Evolutionary conservation across 108 stramenopile genomes (phyloP).

Genomic region (Cyclotella kingstonii): DNA sequence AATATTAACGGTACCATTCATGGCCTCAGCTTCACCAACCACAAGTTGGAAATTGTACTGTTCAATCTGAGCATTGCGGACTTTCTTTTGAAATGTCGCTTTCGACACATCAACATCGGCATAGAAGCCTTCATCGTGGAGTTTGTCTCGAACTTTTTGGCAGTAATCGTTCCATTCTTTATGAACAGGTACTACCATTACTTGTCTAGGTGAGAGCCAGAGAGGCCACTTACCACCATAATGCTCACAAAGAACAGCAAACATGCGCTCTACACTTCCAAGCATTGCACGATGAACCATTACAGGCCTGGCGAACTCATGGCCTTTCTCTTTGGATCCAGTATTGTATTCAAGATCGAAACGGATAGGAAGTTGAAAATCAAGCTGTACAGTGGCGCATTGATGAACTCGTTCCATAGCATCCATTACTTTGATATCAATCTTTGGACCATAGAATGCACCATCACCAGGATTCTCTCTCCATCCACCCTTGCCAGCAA

Average conservation of each 20-base stretch:
- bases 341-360: conserved; percentile 94
- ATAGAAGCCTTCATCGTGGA: conserved; percentile 92
- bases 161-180: conserved; percentile 83
- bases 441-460: conserved; percentile 99
- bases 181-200: conserved; percentile 95
- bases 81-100: conserved; percentile 98
- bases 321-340: conserved; percentile 77
- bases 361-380: conserved; percentile 99
- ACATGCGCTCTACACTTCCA: conserved; percentile 98
- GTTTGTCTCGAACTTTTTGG: conserved; percentile 69
- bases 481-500: conserved; percentile 95
- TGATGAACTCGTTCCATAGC: conserved; percentile 99
- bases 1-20: conserved; percentile 87
- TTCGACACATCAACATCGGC: conserved; percentile 92
- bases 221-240: conserved; percentile 99
- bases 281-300: conserved; percentile 99
- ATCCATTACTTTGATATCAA: conserved; percentile 99
- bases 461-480: conserved; percentile 97
- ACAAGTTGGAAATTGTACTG: conserved; percentile 99
- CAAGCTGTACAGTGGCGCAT: conserved; percentile 99
- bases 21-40: conserved; percentile 92
- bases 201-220: conserved; percentile 98
- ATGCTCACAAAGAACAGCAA: conserved; percentile 99
- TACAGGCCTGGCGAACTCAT: conserved; percentile 91
- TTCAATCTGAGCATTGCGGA: conserved; percentile 92